Evolutionary conservation across 495 filamentous ascomycete genomes (phyloP).

Genomic region (Elaphomyces granulatus): DNA sequence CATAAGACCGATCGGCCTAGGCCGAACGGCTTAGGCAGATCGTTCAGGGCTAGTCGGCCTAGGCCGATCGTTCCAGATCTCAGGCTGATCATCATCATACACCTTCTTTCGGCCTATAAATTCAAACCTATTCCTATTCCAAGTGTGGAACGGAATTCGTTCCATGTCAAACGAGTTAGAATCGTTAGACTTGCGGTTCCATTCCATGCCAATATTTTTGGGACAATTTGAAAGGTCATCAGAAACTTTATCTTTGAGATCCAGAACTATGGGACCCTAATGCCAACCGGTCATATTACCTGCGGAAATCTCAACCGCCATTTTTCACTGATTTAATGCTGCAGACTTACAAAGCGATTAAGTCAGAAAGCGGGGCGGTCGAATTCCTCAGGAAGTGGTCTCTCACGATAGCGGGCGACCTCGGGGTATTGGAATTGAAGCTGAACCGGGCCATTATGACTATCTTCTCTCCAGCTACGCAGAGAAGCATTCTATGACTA

Average conservation of each 20-base stretch:
- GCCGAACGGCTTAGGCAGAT: too few species aligned
- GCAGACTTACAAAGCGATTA: slow-evolving; percentile 58
- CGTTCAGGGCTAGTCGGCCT: too few species aligned
- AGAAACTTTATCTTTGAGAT: slow-evolving; percentile 78
- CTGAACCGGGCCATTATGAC: slow-evolving; percentile 59
- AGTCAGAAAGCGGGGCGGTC: slow-evolving; percentile 46
- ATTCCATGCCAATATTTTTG: too few species aligned
- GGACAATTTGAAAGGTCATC: too few species aligned
- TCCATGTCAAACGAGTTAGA: too few species aligned
- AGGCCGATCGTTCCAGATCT: too few species aligned
- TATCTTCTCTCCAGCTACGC: slow-evolving; percentile 63
- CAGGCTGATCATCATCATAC: too few species aligned
- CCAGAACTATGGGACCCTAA: slow-evolving; percentile 76
- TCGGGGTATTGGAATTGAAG: slow-evolving; percentile 70
- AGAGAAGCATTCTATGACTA: slow-evolving; percentile 52
- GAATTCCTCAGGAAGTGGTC: slow-evolving; percentile 57
- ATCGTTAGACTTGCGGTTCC: too few species aligned
- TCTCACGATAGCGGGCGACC: slow-evolving; percentile 65
- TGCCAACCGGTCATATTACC: slow-evolving; percentile 78
- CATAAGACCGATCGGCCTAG: too few species aligned
- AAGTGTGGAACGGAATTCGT: too few species aligned
- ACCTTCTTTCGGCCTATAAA: too few species aligned
- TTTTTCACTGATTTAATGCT: slow-evolving; percentile 81
- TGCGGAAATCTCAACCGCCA: slow-evolving; percentile 67
- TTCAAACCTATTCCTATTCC: too few species aligned